phyloP scores from a whole-genome alignment of 768 basidiomycete genomes.

The Leccinum fibrillosum region DNA sequence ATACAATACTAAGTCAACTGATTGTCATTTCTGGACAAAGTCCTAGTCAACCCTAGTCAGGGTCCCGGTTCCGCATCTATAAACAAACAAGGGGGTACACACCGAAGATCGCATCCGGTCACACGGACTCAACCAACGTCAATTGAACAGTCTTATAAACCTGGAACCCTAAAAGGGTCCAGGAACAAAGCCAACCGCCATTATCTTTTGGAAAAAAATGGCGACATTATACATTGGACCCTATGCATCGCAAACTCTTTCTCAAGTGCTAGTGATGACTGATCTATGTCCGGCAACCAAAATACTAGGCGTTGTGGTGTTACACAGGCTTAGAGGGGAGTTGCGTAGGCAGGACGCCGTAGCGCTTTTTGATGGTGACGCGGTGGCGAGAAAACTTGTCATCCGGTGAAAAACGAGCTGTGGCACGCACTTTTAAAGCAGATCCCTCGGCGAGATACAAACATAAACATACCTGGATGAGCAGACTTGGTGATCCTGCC shows the following conservation, averaged over 20 bases:
- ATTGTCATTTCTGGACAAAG: not conserved
- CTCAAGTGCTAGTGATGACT: not conserved
- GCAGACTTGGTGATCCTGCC: constrained; percentile 93
- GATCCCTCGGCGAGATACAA: not conserved
- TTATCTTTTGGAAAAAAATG: not conserved
- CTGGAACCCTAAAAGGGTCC: no score
- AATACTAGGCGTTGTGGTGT: constrained; percentile 20
- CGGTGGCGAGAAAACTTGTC: constrained; percentile 99
- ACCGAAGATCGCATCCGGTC: not conserved
- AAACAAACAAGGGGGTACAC: not conserved
- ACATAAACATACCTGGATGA: constrained; percentile 73
- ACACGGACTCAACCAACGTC: no score
- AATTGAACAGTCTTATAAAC: not conserved
- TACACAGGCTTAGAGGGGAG: constrained; percentile 86
- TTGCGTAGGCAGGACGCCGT: constrained; percentile 85
- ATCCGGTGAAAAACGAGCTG: constrained; percentile 97
- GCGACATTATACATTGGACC: not conserved
- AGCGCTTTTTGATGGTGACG: constrained; percentile 94
- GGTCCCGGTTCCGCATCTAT: not conserved
- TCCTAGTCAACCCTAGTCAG: not conserved
- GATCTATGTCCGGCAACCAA: not conserved
- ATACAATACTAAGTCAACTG: not conserved
- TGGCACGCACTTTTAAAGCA: not conserved
- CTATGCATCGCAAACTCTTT: not conserved
- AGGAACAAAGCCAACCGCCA: not conserved